Conservation (phyloP, 2,329 filamentous ascomycete species). For the Penicillium corylophilum region DNA sequence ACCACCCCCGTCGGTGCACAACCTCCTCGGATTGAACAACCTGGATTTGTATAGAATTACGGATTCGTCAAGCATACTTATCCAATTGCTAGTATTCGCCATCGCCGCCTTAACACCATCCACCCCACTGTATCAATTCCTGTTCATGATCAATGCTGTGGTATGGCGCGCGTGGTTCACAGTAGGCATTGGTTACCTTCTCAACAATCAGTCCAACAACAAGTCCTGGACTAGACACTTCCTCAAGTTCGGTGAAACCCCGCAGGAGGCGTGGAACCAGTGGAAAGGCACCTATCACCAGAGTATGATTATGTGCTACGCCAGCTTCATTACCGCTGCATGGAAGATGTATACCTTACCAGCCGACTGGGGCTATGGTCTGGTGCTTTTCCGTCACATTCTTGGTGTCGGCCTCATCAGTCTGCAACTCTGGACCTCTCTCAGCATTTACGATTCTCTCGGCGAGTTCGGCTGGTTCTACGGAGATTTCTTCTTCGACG, state of each 20-base stretch:
- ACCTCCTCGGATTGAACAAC: slow-evolving; percentile 78
- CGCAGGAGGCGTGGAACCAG: slow-evolving; percentile 90
- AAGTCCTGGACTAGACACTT: slow-evolving; percentile 98
- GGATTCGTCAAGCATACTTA: slow-evolving; percentile 75
- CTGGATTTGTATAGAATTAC: slow-evolving; percentile 85
- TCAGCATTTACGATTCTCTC: slow-evolving; percentile 91
- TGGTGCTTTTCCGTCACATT: slow-evolving; percentile 82
- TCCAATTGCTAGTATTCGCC: slow-evolving; percentile 71
- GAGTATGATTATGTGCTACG: slow-evolving; percentile 85
- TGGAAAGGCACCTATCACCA: slow-evolving; percentile 97
- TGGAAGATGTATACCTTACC: slow-evolving; percentile 97
- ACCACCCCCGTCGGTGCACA: slow-evolving; percentile 71
- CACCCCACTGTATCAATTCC: slow-evolving; percentile 69
- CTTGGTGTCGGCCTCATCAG: slow-evolving; percentile 76
- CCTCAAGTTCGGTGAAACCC: slow-evolving; percentile 89
- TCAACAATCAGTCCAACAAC: slow-evolving; percentile 80
- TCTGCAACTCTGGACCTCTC: slow-evolving; percentile 87
- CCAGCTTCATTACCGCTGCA: slow-evolving; percentile 82
- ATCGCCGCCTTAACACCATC: slow-evolving; percentile 75
- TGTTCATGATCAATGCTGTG: slow-evolving; percentile 79
- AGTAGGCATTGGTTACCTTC: slow-evolving; percentile 78
- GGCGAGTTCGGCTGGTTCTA: slow-evolving; percentile 99
- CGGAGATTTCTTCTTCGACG: slow-evolving; percentile 97
- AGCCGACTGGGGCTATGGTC: slow-evolving; percentile 80
- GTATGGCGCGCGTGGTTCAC: slow-evolving; percentile 91